Evolutionary conservation across 352 stramenopile species (phyloP), one percentile per base, ranked within the genome.

Genomic region (Pythium plurisporium): DNA sequence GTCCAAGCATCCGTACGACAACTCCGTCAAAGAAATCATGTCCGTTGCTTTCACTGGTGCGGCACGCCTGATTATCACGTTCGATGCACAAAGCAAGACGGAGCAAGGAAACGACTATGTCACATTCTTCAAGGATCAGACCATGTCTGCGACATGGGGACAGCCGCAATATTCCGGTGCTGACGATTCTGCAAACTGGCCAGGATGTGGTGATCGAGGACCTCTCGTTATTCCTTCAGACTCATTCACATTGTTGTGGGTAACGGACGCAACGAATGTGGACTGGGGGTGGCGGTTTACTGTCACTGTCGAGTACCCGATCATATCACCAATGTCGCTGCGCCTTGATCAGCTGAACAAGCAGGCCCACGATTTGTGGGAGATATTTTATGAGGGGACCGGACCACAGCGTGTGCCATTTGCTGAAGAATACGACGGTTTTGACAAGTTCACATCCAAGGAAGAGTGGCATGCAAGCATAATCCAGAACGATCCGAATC

Each of bases 211-310:
- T 12, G 83, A 76, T 20, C 63, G 73, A 31, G 62, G 79, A 17
- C 70, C 81, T 5, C 77, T 96, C 17, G 64, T 93, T 3, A 93
- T 97, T 33, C 61, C 73, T 6, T 68, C 72, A 0, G 80, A 89
- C 27, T 87, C 81, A 6, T 96, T 96, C 46, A 87, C 72, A 20
- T 50, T 96, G 17, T 61, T 94, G 19, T 97, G 92, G 82, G 76
- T 66, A 45, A 92, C 86, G 0, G 89, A 97, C 64, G 70, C 69
- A 0, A 87, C 80, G 8, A 96, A 95, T 59, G 85, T 91, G 25
- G 88, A 96, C 23, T 97, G 89, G 89, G 86, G 86, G 0, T 94
- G 82, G 74, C 84, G 88, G 43, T 91, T 94, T 41, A 87, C 72
- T 8, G 80, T 94, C 0, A 70, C 64, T 17, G 79, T 82, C 5